Evolutionary conservation across 139 green algal genomes (phyloP), one percentile per base, ranked within the genome.

Genomic region (Ettlia oleoabundans): DNA sequence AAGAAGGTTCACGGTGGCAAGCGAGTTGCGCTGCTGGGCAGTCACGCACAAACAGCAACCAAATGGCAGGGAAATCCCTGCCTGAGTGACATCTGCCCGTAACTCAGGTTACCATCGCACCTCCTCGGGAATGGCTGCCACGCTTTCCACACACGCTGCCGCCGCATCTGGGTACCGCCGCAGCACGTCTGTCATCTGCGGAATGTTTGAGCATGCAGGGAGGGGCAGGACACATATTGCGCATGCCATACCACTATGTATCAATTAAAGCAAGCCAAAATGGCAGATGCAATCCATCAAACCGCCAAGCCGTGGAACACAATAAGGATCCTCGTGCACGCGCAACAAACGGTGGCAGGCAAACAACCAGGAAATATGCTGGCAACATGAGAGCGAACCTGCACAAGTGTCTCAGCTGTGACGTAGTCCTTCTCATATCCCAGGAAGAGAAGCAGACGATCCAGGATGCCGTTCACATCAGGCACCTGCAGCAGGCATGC

Each of bases 401-500:
- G 89, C 22, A 93, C 81, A 53, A 94, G 66, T 33, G 90, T 88
- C 82, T 95, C 90, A 21, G 86, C 84, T 4, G 86, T 90, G 3
- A 94, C 80, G 69, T 78, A 84, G 32, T 82, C 58, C 74, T 89
- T 88, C 5, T 83, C 77, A 63, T 92, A 88, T 35, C 97, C 96
- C 69, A 98, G 89, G 83, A 99, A 98, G 32, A 93, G 74, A 83
- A 99, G 89, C 83, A 99, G 89, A 15, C 96, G 89, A 85, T 99
- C 96, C 35, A 98, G 86, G 63, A 99, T 93, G 78, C 95, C 96
- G 35, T 88, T 88, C 13, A 95, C 89, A 58, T 98, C 93, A 2
- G 92, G 88, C 51, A 96, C 93, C 83, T 92, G 82, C 68, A 52
- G n/a, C n/a, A n/a, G n/a, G n/a, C n/a, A n/a, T n/a, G n/a, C n/a